Percentiles rank a stretch among this genome's conserved stretches.
phyloP scores from a whole-genome alignment of 2,329 filamentous ascomycete species.

The Penicillium sp. region DNA sequence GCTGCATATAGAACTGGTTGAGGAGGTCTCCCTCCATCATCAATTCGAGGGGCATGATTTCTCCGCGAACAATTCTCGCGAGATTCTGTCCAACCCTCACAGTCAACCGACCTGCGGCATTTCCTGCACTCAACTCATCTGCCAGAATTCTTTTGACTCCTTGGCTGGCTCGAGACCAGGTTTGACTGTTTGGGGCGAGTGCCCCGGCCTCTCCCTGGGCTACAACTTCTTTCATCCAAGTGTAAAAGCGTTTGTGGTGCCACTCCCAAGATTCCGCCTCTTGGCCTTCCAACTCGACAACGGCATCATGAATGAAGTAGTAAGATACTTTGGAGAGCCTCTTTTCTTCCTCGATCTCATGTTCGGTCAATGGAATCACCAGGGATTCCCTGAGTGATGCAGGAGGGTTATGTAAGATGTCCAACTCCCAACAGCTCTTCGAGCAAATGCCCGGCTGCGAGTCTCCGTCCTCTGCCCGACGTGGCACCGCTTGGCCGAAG shows the following conservation, averaged over 20 bases:
- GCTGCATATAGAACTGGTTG: background rate
- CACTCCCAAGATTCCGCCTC: background rate
- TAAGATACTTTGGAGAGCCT: background rate
- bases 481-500: too few species aligned
- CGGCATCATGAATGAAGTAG: constrained; percentile 3
- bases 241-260: background rate
- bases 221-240: constrained; percentile 7
- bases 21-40: constrained; percentile 1
- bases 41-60: background rate
- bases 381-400: too few species aligned
- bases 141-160: background rate
- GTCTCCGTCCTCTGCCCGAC: too few species aligned
- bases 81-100: background rate
- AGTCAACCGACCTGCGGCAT: background rate
- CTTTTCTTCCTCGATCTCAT: too few species aligned
- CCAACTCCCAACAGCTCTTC: too few species aligned
- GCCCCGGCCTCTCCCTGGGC: background rate
- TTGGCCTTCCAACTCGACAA: background rate
- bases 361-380: too few species aligned
- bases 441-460: too few species aligned
- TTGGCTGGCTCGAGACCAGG: background rate
- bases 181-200: background rate
- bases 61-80: background rate
- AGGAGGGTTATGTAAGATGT: too few species aligned
- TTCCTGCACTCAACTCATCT: background rate